Evolutionary conservation across 2,329 filamentous ascomycete genomes (phyloP).

Genomic region (Cordyceps fumosorosea): DNA sequence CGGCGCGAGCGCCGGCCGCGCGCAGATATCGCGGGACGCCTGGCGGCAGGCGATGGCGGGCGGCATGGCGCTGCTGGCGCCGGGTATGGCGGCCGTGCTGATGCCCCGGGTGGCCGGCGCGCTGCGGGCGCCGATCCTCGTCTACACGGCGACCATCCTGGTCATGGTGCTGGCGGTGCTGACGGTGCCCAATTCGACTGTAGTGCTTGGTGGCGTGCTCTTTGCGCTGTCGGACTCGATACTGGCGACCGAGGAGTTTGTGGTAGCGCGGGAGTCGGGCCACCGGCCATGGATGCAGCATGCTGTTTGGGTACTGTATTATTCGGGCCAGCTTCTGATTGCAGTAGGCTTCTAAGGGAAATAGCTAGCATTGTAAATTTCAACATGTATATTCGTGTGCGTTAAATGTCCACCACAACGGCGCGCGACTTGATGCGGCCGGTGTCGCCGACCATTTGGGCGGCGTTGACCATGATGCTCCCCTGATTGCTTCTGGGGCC

Average conservation of each 20-base stretch:
- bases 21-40: constrained; percentile 8
- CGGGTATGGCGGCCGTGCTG: constrained; percentile 22
- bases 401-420: constrained; percentile 29
- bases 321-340: constrained; percentile 29
- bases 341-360: constrained; percentile 8
- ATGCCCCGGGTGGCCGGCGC: constrained; percentile 20
- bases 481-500: constrained; percentile 45
- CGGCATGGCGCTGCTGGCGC: constrained; percentile 19
- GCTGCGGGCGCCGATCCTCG: constrained; percentile 24
- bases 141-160: constrained; percentile 26
- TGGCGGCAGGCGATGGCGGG: constrained; percentile 17
- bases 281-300: constrained; percentile 26
- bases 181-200: constrained; percentile 19
- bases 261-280: constrained; percentile 20
- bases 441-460: constrained; percentile 48
- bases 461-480: constrained; percentile 50
- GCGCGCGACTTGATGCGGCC: constrained; percentile 39
- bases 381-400: neutral
- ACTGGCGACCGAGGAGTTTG: constrained; percentile 27
- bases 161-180: constrained; percentile 27
- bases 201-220: constrained; percentile 24
- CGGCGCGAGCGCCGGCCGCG: constrained; percentile 8
- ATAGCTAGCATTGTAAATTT: neutral
- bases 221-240: constrained; percentile 29
- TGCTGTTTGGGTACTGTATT: constrained; percentile 31